These are phyloP conservation scores for Cenchrus fungigraminus DNA, from an alignment of 176 grass and related monocot genomes.

Conservation along the genomic window DNA sequence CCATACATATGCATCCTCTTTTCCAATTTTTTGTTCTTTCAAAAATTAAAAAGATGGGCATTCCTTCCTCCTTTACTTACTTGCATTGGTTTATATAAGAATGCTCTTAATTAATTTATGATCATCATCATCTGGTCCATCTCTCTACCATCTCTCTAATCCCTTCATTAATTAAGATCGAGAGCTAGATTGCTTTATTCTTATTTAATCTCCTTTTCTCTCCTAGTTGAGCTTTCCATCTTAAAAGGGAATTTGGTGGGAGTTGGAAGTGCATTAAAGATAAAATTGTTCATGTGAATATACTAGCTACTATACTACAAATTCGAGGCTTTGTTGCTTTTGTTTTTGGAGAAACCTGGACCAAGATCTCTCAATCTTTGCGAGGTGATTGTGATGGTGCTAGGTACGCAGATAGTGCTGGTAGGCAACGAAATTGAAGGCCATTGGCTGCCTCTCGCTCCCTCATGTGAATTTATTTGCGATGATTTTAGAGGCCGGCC, in stretches of 20 bases:
- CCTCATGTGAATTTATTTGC: constrained; percentile 20
- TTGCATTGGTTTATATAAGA: not conserved
- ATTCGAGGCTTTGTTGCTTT: constrained; percentile 30
- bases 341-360: constrained; percentile 36
- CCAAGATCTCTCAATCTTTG: constrained; percentile 37
- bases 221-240: constrained; percentile 17
- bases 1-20: constrained; percentile 1
- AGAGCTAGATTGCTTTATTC: not conserved
- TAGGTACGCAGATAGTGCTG: not conserved
- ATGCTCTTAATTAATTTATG: not conserved
- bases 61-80: constrained; percentile 14
- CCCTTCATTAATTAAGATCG: constrained; percentile 6
- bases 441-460: constrained; percentile 35
- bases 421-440: constrained; percentile 12
- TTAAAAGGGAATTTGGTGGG: not conserved
- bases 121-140: constrained; percentile 15
- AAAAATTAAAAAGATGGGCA: not conserved
- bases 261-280: constrained; percentile 2
- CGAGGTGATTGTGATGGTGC: constrained; percentile 21
- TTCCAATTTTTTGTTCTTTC: not conserved
- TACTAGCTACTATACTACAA: not conserved
- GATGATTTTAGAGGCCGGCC: not conserved
- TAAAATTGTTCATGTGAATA: constrained; percentile 32
- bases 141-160: not conserved
- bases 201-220: constrained; percentile 2